phyloP scores from a whole-genome alignment of 2,329 filamentous ascomycete genomes.

The Diaporthe citri region DNA sequence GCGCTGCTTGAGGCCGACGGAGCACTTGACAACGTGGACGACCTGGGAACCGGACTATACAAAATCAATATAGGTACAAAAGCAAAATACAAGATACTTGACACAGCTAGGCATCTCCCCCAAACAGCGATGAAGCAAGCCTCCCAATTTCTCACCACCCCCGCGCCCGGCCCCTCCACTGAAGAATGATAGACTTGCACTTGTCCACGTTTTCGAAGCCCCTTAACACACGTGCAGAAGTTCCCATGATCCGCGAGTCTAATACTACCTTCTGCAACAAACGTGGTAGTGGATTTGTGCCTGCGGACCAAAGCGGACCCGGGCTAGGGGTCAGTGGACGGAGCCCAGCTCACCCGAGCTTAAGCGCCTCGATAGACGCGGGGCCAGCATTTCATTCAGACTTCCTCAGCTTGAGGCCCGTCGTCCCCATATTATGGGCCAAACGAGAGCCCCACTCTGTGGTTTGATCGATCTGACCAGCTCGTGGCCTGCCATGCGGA shows the following conservation, averaged over 20 bases:
- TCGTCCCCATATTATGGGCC: not conserved
- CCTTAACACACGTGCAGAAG: not conserved
- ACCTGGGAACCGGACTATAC: not conserved
- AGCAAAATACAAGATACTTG: no score
- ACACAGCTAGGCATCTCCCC: not conserved
- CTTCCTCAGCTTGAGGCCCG: slow-evolving; percentile 1
- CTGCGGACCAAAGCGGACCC: slow-evolving; percentile 4
- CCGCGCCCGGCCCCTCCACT: not conserved
- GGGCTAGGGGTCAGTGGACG: not conserved
- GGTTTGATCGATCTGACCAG: not conserved
- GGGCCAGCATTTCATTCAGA: not conserved
- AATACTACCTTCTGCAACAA: not conserved
- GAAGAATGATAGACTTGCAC: not conserved
- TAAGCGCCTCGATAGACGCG: slow-evolving; percentile 2
- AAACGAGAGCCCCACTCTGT: not conserved
- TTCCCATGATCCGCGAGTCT: not conserved
- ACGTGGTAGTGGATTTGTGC: not conserved
- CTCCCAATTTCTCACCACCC: not conserved
- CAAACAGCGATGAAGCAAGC: not conserved
- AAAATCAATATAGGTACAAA: not conserved
- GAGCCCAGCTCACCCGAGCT: not conserved
- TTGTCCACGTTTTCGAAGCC: no score
- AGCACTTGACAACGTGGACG: not conserved
- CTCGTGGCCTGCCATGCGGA: not conserved
- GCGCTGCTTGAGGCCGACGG: not conserved